Evolutionary conservation across 1,139 yeast genomes (phyloP).

Genomic region (Nakaseomyces delphensis): DNA sequence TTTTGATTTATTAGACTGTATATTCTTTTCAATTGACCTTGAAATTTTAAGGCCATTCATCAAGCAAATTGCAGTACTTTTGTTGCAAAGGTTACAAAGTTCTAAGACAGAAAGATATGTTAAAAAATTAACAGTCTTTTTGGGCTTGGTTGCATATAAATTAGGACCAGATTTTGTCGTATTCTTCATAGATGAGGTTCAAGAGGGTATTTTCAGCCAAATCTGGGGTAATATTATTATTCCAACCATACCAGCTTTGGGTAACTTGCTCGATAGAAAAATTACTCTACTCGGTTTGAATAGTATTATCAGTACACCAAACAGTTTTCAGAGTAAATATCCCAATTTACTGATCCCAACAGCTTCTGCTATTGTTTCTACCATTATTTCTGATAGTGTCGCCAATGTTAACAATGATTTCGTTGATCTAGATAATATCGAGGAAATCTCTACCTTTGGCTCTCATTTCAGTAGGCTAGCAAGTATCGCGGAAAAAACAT

Average conservation of each 20-base stretch:
- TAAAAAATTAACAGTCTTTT: slow-evolving; percentile 58
- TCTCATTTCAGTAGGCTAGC: slow-evolving; percentile 70
- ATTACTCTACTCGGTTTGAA: slow-evolving; percentile 67
- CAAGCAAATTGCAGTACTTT: slow-evolving; percentile 63
- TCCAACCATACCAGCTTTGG: slow-evolving; percentile 57
- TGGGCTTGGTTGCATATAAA: slow-evolving; percentile 41
- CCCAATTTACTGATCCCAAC: slow-evolving; percentile 41
- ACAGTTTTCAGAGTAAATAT: slow-evolving; percentile 38
- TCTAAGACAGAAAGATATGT: slow-evolving; percentile 78
- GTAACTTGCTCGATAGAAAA: slow-evolving; percentile 66
- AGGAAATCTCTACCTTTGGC: slow-evolving; percentile 58
- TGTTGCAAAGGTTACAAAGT: slow-evolving; percentile 71
- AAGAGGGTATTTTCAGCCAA: slow-evolving; percentile 45
- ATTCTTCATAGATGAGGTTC: slow-evolving; percentile 36
- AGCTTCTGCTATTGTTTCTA: slow-evolving; percentile 43
- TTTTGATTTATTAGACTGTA: slow-evolving; percentile 69
- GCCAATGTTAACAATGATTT: slow-evolving; percentile 30
- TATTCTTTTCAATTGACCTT: slow-evolving; percentile 52
- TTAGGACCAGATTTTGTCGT: slow-evolving; percentile 37
- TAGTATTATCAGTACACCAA: slow-evolving; percentile 36
- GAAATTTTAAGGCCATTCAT: slow-evolving; percentile 45
- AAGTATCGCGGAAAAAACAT: slow-evolving; percentile 49
- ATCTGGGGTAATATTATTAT: slow-evolving; percentile 56
- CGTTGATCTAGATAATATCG: slow-evolving; percentile 35
- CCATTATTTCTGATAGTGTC: slow-evolving; percentile 34